Percentiles rank a stretch among this genome's conserved stretches.
Conservation (phyloP, 78 protist species). For the Dictyostelium brefeldianum region DNA sequence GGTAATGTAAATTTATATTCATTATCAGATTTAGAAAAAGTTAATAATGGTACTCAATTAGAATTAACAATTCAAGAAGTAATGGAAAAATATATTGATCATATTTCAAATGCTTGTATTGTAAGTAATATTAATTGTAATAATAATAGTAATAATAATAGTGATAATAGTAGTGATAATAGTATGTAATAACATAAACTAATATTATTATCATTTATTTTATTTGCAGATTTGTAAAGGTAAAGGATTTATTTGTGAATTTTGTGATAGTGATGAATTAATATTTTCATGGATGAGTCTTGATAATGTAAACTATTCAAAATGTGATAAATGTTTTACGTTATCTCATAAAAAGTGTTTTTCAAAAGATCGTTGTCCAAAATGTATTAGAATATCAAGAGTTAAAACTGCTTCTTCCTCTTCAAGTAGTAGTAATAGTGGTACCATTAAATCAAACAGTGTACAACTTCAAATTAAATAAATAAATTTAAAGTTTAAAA, state of each 20-base stretch:
- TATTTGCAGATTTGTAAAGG: conserved; percentile 60
- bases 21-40: conserved; percentile 35
- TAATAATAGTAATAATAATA: too few relatives aligned
- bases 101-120: conserved; percentile 46
- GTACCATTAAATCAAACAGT: neutral
- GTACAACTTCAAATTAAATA: neutral
- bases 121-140: conserved; percentile 43
- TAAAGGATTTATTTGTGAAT: conserved; percentile 77
- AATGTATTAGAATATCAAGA: conserved; percentile 45
- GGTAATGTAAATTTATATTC: conserved; percentile 68
- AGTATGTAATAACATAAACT: neutral
- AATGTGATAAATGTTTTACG: conserved; percentile 58
- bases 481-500: too few relatives aligned
- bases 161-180: too few relatives aligned
- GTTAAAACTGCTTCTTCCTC: neutral
- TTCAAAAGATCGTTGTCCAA: conserved; percentile 47
- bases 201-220: neutral
- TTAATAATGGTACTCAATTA: conserved; percentile 1
- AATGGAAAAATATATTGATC: conserved; percentile 47
- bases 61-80: conserved; percentile 7
- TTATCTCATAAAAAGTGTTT: conserved; percentile 42
- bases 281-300: conserved; percentile 78
- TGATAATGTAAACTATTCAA: conserved; percentile 22
- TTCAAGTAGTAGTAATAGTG: neutral
- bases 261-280: conserved; percentile 53